Conservation (phyloP, 2,329 filamentous ascomycete species). For the Phyllosticta citrichinensis region DNA sequence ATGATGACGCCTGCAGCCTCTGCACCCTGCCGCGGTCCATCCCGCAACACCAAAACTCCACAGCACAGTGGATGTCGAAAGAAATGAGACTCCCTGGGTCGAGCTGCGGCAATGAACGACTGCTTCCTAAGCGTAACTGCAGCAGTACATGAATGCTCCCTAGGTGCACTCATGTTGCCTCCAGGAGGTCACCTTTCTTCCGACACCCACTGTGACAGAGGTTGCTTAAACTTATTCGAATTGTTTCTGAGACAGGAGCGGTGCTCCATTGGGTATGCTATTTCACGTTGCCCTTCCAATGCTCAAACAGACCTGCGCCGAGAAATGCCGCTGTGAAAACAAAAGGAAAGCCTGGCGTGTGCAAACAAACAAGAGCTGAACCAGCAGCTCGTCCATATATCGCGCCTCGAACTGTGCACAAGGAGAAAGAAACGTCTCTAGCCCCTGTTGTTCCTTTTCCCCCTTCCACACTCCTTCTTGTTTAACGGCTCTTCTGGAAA, state of each 20-base stretch:
- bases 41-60: neutral
- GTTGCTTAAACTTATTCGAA: no score
- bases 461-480: constrained; percentile 60
- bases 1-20: neutral
- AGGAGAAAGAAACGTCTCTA: neutral
- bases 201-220: no score
- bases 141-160: no score
- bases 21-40: neutral
- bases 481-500: constrained; percentile 64
- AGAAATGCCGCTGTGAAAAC: neutral
- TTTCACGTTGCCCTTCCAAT: neutral
- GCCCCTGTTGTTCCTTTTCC: constrained; percentile 18
- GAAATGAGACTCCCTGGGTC: no score
- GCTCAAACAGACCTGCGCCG: neutral
- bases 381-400: neutral
- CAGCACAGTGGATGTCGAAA: no score
- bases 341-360: neutral
- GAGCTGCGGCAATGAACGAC: no score
- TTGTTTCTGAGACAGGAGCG: neutral
- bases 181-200: no score
- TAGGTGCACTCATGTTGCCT: no score
- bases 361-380: neutral
- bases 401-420: neutral
- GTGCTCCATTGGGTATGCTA: neutral
- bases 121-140: no score